Base-by-base conservation (phyloP, 768 basidiomycete species). In the Termitomyces titanicus region DNA sequence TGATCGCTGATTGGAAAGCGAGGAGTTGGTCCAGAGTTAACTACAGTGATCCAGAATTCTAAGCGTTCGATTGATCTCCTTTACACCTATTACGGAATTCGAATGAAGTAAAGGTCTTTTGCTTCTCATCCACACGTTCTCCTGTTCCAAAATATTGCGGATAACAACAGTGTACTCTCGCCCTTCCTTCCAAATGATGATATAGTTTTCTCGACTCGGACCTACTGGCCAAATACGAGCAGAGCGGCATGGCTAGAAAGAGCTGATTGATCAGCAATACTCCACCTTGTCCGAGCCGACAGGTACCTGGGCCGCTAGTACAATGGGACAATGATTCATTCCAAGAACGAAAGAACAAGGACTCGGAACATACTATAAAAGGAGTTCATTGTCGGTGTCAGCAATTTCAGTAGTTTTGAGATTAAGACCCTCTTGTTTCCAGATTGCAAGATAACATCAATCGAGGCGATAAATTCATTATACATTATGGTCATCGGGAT, bases 341-440 rank as follows among this genome's bases (percentile, higher is more conserved):
- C n/a, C n/a, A n/a, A n/a, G n/a, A n/a, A n/a, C n/a, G n/a, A n/a
- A n/a, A n/a, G n/a, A n/a, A n/a, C n/a, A n/a, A n/a, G n/a, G n/a
- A n/a, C n/a, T n/a, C n/a, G 29, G 18, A 56, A 56, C 17, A 51
- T 22, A 24, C 22, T 24, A 39, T 47, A 47, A 45, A 52, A 53
- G 17, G 47, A 29, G 33, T 53, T n/a, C 37, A 49, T 18, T 8
- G 3, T 33, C 8, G 35, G 43, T 8, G 24, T 47, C 8, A n/a
- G n/a, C n/a, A n/a, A n/a, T 27, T 24, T 18, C 31, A 3, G 9
- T 33, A 33, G n/a, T 18, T 40, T 33, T 47, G 22, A n/a, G 38
- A 33, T 37, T 44, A 27, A 45, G 13, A n/a, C n/a, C n/a, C 33
- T 18, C 24, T 43, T 53, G 17, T 20, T 20, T 34, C 33, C 46